phyloP scores from a whole-genome alignment of 352 stramenopile species.

The Phytophthora cryptogea region DNA sequence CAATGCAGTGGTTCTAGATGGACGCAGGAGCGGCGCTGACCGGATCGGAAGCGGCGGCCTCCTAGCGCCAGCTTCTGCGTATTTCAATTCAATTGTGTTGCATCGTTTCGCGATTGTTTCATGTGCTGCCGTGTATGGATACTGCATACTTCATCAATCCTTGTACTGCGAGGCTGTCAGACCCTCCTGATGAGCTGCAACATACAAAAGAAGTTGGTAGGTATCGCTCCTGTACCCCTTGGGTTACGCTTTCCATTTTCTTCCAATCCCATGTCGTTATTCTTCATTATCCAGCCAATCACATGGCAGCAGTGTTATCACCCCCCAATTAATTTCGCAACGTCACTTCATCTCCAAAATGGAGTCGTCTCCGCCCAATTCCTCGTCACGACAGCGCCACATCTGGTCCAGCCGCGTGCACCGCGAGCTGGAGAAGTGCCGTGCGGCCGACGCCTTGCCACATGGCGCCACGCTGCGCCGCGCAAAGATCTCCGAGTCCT shows the following conservation, averaged over 20 bases:
- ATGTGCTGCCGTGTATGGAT: too few species aligned
- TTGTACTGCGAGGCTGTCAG: too few species aligned
- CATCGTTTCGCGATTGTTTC: conserved; percentile 7
- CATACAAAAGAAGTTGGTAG: too few species aligned
- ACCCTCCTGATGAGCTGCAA: too few species aligned
- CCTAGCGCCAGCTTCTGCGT: not conserved
- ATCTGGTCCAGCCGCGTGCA: conserved; percentile 79
- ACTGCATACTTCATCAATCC: too few species aligned
- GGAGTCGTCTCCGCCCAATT: conserved; percentile 17
- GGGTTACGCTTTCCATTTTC: conserved; percentile 5
- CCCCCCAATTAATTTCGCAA: conserved; percentile 4
- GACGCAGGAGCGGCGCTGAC: not conserved
- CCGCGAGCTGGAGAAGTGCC: conserved; percentile 78
- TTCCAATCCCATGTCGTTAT: conserved; percentile 12
- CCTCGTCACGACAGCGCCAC: conserved; percentile 47
- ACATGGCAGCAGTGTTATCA: conserved; percentile 7
- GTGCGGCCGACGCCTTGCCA: conserved; percentile 29
- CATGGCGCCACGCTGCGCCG: conserved; percentile 52
- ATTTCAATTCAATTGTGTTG: conserved; percentile 25
- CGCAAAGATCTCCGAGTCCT: conserved; percentile 49
- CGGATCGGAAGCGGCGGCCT: too few species aligned
- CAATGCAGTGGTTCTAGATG: conserved; percentile 9
- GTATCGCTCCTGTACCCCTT: too few species aligned
- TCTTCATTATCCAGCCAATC: conserved; percentile 16
- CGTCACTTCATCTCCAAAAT: conserved; percentile 27